Evolutionary conservation across 116 monocot genomes (phyloP), one percentile per base, ranked within the genome.

Genomic region (Iris pallida): DNA sequence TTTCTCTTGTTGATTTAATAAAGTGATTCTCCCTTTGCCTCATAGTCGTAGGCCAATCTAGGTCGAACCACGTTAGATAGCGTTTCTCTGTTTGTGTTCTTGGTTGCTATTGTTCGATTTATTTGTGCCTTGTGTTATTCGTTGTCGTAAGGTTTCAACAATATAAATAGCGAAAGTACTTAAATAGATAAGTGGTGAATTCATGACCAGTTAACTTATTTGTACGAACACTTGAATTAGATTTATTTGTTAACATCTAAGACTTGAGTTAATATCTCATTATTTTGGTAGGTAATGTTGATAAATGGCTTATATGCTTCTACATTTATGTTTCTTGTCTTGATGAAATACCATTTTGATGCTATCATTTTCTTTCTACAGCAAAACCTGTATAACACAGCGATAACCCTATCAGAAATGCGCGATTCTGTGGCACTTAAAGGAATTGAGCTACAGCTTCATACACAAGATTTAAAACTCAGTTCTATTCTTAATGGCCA

Each of bases 311-410:
- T 3, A 41, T 13, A 13, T 30, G 20, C 47, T 47, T 10, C 11
- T 48, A 65, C 19, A 48, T 65, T 9, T 65, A 11, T 10, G 10
- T 8, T 52, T 4, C 20, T 19, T 47, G 15, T 57, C 7, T 16
- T 15, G 57, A 52, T 56, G 17, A 60, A 20, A 48, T 20, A 58
- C 41, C 20, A 12, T 17, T 42, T 13, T 43, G 12, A 43, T 42
- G 0, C 16, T 42, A 5, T 54, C 5, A 15, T 67, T 10, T 41
- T 53, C 12, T 70, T 11, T 46, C 20, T 30, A 12, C 70, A 70
- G 70, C 46, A 59, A 44, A 70, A 70, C 45, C 19, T 70, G 57
- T 59, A 47, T 47, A 40, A 70, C 47, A 57, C 46, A 47, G 46
- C 45, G 57, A 14, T 57, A 70, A 47, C 8, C 56, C 18, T 54